Base-by-base conservation (phyloP, 176 grass and related monocot genomes). In the Bonia amplexicaulis region DNA sequence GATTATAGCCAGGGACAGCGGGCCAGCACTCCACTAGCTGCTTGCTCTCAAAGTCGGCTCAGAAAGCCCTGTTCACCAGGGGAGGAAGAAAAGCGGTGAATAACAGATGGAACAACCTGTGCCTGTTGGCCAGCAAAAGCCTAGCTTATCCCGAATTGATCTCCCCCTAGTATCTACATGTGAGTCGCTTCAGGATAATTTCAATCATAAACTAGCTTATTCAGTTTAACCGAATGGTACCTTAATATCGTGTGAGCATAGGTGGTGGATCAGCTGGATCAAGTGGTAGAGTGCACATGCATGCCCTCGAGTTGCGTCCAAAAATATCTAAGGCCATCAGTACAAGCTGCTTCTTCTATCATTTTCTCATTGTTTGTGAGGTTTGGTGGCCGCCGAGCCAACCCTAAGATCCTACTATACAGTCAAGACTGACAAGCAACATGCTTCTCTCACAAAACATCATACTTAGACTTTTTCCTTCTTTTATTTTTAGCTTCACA, bases 11-110 rank as follows among this genome's bases (percentile, higher is more conserved):
- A 53, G 42, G n/a, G 66, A 27, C 74, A 3, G 54, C 74, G 55
- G 75, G 87, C 62, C 88, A 89, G 23, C 78, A 37, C 55, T 52
- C 77, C 35, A 52, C 33, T 62, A 42, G 4, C 12, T 9, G 4
- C 12, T 9, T 63, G 42, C 6, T 19, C 45, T 23, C 37, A 78
- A 60, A 69, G 37, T 19, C 57, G 73, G 58, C 58, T 11, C 44
- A 14, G 55, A 63, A 37, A 69, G 35, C 27, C 9, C 46, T 35
- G 40, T 73, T 35, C 80, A 35, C 27, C 52, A 13, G 71, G 47
- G 7, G 10, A 66, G 2, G 22, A 68, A 37, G 61, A 13, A 9
- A 52, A 60, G 65, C 14, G 62, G 37, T 20, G 52, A 54, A 54
- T 20, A 73, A 75, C 4, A 39, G 69, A 48, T 58, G 41, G 61